These are phyloP conservation scores for Podila epicladia DNA, from an alignment of 192 early-diverging fungal species.

Conservation along the genomic window DNA sequence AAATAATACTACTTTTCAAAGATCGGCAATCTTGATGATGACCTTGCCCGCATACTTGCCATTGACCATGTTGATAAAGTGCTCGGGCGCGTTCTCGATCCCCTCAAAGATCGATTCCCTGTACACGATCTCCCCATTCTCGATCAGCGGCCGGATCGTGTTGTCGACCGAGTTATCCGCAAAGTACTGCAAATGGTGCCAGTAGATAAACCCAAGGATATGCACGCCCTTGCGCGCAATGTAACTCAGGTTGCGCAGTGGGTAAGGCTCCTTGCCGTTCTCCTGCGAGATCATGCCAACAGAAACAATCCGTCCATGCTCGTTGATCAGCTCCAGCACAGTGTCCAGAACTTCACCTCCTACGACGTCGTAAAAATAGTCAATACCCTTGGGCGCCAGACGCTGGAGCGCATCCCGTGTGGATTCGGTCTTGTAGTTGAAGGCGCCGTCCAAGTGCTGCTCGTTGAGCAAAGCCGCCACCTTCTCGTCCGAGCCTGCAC, in stretches of 20 bases:
- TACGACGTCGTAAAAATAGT: slow-evolving; percentile 86
- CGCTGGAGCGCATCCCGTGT: slow-evolving; percentile 53
- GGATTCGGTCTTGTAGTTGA: slow-evolving; percentile 89
- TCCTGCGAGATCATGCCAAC: slow-evolving; percentile 84
- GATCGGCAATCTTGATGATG: slow-evolving; percentile 60
- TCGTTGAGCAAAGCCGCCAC: slow-evolving; percentile 69
- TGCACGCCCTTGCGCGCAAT: slow-evolving; percentile 63
- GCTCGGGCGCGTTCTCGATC: slow-evolving; percentile 54
- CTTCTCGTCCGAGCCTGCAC: slow-evolving; percentile 88
- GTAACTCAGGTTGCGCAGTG: slow-evolving; percentile 64
- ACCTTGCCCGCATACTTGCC: slow-evolving; percentile 78
- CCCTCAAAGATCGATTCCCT: slow-evolving; percentile 42
- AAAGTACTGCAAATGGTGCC: slow-evolving; percentile 44
- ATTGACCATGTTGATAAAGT: slow-evolving; percentile 67
- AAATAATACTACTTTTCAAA: slow-evolving; percentile 16
- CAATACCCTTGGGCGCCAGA: slow-evolving; percentile 80
- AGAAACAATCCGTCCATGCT: slow-evolving; percentile 66
- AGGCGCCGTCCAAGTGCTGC: slow-evolving; percentile 82
- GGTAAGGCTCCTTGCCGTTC: slow-evolving; percentile 64
- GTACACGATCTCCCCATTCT: slow-evolving; percentile 29
- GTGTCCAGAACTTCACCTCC: slow-evolving; percentile 82
- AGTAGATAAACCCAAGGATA: slow-evolving; percentile 72
- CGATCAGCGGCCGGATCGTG: slow-evolving; percentile 29
- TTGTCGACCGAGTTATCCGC: slow-evolving; percentile 56
- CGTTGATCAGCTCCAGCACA: slow-evolving; percentile 71